A percentile compares a stretch with the other conserved stretches of the same genome.
phyloP scores from a whole-genome alignment of 352 stramenopile genomes.

The Globisporangium yorkense region DNA sequence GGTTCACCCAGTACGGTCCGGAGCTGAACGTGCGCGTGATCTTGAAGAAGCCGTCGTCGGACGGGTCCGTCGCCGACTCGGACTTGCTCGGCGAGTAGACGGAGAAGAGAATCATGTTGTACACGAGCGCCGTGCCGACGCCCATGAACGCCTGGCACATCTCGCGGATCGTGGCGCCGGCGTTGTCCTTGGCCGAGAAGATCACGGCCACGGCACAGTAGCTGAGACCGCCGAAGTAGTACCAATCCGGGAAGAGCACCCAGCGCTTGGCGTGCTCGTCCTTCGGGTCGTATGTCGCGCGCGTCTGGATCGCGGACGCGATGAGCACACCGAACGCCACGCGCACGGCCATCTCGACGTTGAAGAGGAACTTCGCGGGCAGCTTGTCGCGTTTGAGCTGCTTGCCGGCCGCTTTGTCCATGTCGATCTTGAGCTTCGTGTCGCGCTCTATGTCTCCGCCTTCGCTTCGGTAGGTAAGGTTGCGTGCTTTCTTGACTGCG shows the following conservation, averaged over 20 bases:
- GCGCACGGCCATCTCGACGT: conserved; percentile 39
- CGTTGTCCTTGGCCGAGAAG: conserved; percentile 32
- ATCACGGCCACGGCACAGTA: conserved; percentile 39
- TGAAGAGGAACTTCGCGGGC: conserved; percentile 24
- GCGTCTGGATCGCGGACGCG: conserved; percentile 55
- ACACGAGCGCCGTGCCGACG: conserved; percentile 46
- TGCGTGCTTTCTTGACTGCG: conserved; percentile 13
- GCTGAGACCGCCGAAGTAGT: conserved; percentile 55
- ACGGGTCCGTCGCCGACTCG: conserved; percentile 15
- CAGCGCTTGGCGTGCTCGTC: conserved; percentile 35
- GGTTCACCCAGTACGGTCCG: conserved; percentile 44
- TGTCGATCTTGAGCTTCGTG: conserved; percentile 20
- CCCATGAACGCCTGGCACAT: conserved; percentile 34
- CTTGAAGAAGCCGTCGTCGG: conserved; percentile 23
- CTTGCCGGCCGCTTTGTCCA: conserved; percentile 16
- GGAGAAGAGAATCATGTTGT: conserved; percentile 58
- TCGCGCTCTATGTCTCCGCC: conserved; percentile 25
- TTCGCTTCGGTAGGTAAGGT: too few species aligned
- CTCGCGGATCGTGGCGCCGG: conserved; percentile 34
- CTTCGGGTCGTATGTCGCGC: conserved; percentile 23
- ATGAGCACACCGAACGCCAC: conserved; percentile 50
- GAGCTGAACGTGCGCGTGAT: conserved; percentile 47
- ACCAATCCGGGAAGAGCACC: conserved; percentile 56
- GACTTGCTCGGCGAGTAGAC: conserved; percentile 28
- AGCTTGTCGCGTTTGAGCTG: conserved; percentile 19